These are phyloP conservation scores for Apiospora kogelbergensis DNA, from an alignment of 2,329 filamentous ascomycete species.

Conservation along the genomic window DNA sequence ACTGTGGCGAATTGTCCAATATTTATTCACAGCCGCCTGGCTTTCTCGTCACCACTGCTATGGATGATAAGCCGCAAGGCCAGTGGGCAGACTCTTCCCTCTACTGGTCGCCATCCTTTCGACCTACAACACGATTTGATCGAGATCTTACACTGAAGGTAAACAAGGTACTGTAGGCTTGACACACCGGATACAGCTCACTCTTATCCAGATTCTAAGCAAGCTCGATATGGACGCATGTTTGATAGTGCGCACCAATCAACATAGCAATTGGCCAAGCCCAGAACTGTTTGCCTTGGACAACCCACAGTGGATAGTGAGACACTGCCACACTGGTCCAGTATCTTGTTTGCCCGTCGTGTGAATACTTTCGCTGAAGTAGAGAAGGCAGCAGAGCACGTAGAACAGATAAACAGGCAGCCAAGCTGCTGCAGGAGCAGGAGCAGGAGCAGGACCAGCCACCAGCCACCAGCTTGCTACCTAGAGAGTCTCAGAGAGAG, in stretches of 20 bases:
- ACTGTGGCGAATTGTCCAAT: background rate
- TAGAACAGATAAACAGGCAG: background rate
- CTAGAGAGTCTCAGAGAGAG: background rate
- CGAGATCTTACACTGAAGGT: background rate
- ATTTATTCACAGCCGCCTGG: background rate
- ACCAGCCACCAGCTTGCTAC: background rate
- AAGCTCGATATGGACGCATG: background rate
- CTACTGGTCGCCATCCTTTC: too few species aligned
- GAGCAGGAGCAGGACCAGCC: too few species aligned
- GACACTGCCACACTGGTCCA: background rate
- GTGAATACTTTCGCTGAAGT: background rate
- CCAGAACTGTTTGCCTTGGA: background rate
- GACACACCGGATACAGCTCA: background rate
- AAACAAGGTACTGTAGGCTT: background rate
- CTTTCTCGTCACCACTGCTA: background rate
- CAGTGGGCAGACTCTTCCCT: background rate
- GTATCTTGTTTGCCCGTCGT: background rate
- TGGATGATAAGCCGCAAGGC: too few species aligned
- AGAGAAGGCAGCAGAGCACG: background rate
- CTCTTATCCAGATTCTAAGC: background rate
- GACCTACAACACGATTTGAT: too few species aligned
- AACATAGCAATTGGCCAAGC: background rate
- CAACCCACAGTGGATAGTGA: background rate
- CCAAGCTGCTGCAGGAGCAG: background rate
- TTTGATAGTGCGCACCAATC: background rate